Evolutionary conservation across 805 yeast species (phyloP), one percentile per base, ranked within the genome.

Genomic region (Wickerhamomyces strasburgensis): DNA sequence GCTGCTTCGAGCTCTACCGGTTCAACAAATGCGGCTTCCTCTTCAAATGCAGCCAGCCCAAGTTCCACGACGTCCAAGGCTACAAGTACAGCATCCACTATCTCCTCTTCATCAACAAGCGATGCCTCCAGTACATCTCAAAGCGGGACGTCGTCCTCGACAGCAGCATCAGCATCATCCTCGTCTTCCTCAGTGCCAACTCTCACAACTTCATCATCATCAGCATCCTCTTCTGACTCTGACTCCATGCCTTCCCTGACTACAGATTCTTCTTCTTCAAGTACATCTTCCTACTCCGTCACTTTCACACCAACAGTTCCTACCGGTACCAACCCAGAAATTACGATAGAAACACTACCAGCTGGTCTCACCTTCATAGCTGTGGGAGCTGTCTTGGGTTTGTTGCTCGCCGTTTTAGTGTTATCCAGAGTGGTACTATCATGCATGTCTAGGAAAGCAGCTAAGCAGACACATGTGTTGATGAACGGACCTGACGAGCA

Each of bases 281-380:
- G 29, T 7, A 24, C 47, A 9, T 36, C 47, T 14, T 38, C 52
- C 1, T 36, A 28, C 19, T 33, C 16, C 19, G 39, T 24, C 7
- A 52, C 57, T 1, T 53, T 56, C 50, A 37, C 58, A 4, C 49
- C 50, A n/a, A 39, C 31, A 4, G 48, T 53, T 13, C 53, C 58
- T 16, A 39, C 54, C 5, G 41, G 34, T 9, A 14, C 19, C 7
- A 84, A 83, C 57, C 88, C 90, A 14, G 75, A 67, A 48, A 65
- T 84, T 15, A 52, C 65, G 19, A 57, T 65, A 24, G 58, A 73
- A 13, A 55, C 51, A 6, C 65, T 72, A 29, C 80, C 82, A 1
- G 68, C 72, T 33, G 94, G 93, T 3, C 79, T 90, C 2, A 85
- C 84, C 4, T 85, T 84, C 60, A 83, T 85, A 31, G 82, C 82